A percentile compares a stretch with the other conserved stretches of the same genome.
Conservation (phyloP, 768 basidiomycete species). For the Hericium rajendrae region DNA sequence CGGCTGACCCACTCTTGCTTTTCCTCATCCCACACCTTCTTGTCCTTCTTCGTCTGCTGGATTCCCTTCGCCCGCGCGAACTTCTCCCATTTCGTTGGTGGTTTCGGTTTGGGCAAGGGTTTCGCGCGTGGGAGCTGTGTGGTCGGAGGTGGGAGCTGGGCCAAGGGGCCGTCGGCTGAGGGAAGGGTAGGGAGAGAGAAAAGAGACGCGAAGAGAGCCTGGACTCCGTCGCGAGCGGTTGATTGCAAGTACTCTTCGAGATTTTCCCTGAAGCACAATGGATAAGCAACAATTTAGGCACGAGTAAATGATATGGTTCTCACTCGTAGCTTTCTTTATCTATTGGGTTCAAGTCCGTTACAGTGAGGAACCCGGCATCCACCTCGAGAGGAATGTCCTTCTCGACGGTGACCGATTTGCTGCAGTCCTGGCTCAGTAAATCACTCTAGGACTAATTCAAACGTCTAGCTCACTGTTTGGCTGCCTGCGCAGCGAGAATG, state of each 20-base stretch:
- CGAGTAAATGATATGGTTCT: conserved; percentile 15
- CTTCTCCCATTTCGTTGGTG: conserved; percentile 91
- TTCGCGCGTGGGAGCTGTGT: conserved; percentile 84
- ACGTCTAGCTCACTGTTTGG: conserved; percentile 5
- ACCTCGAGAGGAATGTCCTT: conserved; percentile 73
- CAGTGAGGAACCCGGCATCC: conserved; percentile 76
- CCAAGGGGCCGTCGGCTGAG: conserved; percentile 75
- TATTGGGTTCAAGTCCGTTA: conserved; percentile 81
- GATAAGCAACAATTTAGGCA: not conserved
- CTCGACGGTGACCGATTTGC: conserved; percentile 60
- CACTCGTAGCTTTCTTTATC: conserved; percentile 81
- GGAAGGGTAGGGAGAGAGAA: conserved; percentile 73
- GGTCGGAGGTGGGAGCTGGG: conserved; percentile 67
- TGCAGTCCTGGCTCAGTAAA: conserved; percentile 19
- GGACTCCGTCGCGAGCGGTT: conserved; percentile 73
- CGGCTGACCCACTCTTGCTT: conserved; percentile 84
- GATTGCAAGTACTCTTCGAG: conserved; percentile 74
- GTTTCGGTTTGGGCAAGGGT: conserved; percentile 86
- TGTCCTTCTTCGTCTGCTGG: conserved; percentile 65
- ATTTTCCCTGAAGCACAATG: conserved; percentile 41
- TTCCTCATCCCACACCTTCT: conserved; percentile 90
- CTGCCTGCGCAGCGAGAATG: conserved; percentile 11
- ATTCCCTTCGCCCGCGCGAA: conserved; percentile 96
- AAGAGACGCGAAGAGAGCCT: conserved; percentile 69
- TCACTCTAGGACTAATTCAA: not conserved